These are phyloP conservation scores for Ophiosphaerella narmari DNA, from an alignment of 2,329 filamentous ascomycete species.

Conservation along the genomic window DNA sequence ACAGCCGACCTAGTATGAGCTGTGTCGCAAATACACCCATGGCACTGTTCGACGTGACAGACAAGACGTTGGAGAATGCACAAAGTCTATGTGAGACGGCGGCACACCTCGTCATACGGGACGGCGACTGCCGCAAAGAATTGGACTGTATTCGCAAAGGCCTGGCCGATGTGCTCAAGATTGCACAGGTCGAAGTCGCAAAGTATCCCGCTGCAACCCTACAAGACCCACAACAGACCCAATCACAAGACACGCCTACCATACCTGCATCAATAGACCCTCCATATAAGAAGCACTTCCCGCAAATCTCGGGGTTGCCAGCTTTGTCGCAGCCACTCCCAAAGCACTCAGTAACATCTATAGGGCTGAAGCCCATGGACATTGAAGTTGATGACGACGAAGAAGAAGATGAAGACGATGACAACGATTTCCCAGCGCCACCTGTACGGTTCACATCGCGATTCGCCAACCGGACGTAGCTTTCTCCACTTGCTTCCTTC, in stretches of 20 bases:
- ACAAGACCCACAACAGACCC: conserved; percentile 12
- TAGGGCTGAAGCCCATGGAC: conserved; percentile 27
- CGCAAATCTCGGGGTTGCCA: conserved; percentile 11
- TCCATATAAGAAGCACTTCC: conserved; percentile 20
- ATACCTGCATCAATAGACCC: conserved; percentile 19
- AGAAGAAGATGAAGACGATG: conserved; percentile 36
- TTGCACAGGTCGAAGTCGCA: conserved; percentile 54
- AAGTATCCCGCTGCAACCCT: conserved; percentile 27
- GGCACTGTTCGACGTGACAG: conserved; percentile 64
- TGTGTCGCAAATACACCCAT: conserved; percentile 20
- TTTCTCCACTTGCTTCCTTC: conserved; percentile 6
- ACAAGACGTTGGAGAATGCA: conserved; percentile 77
- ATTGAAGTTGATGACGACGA: conserved; percentile 45
- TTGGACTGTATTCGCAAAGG: conserved; percentile 70
- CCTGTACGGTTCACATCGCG: conserved; percentile 44
- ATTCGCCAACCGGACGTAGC: conserved; percentile 16
- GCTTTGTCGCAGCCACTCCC: conserved; percentile 8
- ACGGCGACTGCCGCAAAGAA: conserved; percentile 81
- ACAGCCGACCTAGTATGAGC: conserved; percentile 8
- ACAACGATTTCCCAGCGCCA: conserved; percentile 42
- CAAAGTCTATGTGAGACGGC: conserved; percentile 83
- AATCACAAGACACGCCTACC: conserved; percentile 20
- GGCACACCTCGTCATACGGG: conserved; percentile 86
- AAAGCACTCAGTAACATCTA: conserved; percentile 11
- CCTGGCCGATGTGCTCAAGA: conserved; percentile 65